Conservation (phyloP, 352 stramenopile species). For the Pythium chondricola region DNA sequence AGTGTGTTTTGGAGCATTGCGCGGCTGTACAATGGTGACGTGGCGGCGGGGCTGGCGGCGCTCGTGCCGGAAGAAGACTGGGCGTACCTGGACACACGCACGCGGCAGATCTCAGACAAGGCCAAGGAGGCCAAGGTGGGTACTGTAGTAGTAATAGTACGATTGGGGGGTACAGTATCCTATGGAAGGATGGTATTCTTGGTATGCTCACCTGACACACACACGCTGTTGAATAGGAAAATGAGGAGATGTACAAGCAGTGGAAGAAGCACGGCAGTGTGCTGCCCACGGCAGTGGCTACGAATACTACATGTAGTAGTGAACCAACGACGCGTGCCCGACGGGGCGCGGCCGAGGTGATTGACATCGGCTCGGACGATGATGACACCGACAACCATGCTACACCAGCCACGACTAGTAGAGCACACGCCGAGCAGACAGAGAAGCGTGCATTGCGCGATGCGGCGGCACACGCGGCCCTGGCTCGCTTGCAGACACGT, state of each 20-base stretch:
- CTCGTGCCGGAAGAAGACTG: slow-evolving; percentile 79
- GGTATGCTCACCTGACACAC: too few relatives aligned
- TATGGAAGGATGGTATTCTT: too few relatives aligned
- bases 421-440: slow-evolving; percentile 20
- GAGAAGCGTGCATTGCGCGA: slow-evolving; percentile 25
- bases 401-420: not conserved
- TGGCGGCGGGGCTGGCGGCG: slow-evolving; percentile 52
- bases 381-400: not conserved
- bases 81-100: slow-evolving; percentile 74
- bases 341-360: slow-evolving; percentile 3
- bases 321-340: not conserved
- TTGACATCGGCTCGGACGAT: slow-evolving; percentile 17
- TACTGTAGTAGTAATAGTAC: too few relatives aligned
- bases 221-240: too few relatives aligned
- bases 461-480: slow-evolving; percentile 47
- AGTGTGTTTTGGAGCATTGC: slow-evolving; percentile 86
- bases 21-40: slow-evolving; percentile 66
- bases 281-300: not conserved
- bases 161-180: too few relatives aligned
- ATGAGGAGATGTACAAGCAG: slow-evolving; percentile 60
- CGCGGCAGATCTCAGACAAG: slow-evolving; percentile 68
- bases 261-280: slow-evolving; percentile 42
- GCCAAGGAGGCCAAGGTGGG: slow-evolving; percentile 68
- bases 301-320: not conserved
- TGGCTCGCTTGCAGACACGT: slow-evolving; percentile 43